Percentiles rank a stretch among this genome's conserved stretches.
phyloP scores from a whole-genome alignment of 768 basidiomycete species.

The Cystobasidium tubakii region DNA sequence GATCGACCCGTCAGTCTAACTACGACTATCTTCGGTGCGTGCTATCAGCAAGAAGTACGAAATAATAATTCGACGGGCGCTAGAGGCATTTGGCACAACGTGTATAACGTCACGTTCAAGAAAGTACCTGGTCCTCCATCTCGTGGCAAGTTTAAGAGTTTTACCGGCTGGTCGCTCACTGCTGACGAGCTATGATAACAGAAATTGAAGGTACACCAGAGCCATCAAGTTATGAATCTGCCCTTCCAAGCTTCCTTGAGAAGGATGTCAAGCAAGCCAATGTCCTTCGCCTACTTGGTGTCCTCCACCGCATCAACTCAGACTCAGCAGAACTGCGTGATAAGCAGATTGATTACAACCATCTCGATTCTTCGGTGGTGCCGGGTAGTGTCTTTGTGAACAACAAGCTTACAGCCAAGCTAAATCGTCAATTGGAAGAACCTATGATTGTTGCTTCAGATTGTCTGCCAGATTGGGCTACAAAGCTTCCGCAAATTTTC shows the following conservation, averaged over 20 bases:
- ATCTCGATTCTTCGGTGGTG: conserved; percentile 58
- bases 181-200: background rate
- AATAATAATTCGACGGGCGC: conserved; percentile 38
- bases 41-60: conserved; percentile 73
- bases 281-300: conserved; percentile 80
- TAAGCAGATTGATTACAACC: conserved; percentile 36
- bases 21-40: conserved; percentile 90
- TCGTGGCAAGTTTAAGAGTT: conserved; percentile 38
- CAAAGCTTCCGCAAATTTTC: conserved; percentile 91
- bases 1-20: conserved; percentile 76
- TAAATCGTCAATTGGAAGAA: conserved; percentile 94
- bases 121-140: conserved; percentile 71
- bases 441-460: conserved; percentile 98
- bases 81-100: conserved; percentile 62
- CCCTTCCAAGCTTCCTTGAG: conserved; percentile 68
- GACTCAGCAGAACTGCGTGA: conserved; percentile 48
- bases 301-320: conserved; percentile 74
- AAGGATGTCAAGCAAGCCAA: conserved; percentile 80
- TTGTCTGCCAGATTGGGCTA: conserved; percentile 93
- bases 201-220: conserved; percentile 36
- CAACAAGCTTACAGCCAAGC: conserved; percentile 93
- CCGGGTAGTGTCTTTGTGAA: conserved; percentile 63
- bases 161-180: background rate
- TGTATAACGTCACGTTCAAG: conserved; percentile 87
- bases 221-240: conserved; percentile 59